Percentiles rank a stretch among this genome's conserved stretches.
Evolutionary conservation across 2,329 filamentous ascomycete species (phyloP).

Genomic region (Beauveria asiatica): DNA sequence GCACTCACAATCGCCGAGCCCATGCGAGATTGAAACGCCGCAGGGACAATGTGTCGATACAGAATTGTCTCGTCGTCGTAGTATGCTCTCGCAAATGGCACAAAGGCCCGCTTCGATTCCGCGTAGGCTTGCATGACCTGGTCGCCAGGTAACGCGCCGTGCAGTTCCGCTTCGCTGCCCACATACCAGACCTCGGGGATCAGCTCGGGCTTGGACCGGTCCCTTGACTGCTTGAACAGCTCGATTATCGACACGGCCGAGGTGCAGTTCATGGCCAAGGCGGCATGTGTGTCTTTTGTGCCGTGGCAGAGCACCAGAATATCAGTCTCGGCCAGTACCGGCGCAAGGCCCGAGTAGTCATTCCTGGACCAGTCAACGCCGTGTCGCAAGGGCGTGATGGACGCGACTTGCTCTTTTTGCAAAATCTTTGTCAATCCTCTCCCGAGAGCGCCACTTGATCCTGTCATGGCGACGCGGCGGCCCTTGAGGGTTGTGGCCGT

Average conservation of each 20-base stretch:
- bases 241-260: constrained; percentile 9
- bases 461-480: constrained; percentile 14
- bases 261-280: constrained; percentile 11
- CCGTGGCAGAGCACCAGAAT: constrained; percentile 14
- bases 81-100: constrained; percentile 6
- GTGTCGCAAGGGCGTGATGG: constrained; percentile 4
- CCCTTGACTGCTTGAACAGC: constrained; percentile 2
- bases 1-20: constrained; percentile 12
- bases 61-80: constrained; percentile 11
- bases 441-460: constrained; percentile 12
- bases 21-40: constrained; percentile 13
- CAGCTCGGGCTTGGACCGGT: not conserved
- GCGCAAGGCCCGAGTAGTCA: constrained; percentile 1
- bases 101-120: constrained; percentile 14
- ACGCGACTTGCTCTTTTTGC: constrained; percentile 1
- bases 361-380: constrained; percentile 11
- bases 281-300: constrained; percentile 5
- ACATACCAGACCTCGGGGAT: constrained; percentile 16
- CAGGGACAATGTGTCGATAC: constrained; percentile 13
- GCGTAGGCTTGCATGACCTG: constrained; percentile 12
- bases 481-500: constrained; percentile 12
- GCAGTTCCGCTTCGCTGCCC: constrained; percentile 16
- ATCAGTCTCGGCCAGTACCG: constrained; percentile 10
- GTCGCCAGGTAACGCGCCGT: constrained; percentile 13
- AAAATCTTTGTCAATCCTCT: constrained; percentile 5